Percentiles rank a stretch among this genome's conserved stretches.
phyloP scores from a whole-genome alignment of 2,329 filamentous ascomycete genomes.

The Fusarium euwallaceae region DNA sequence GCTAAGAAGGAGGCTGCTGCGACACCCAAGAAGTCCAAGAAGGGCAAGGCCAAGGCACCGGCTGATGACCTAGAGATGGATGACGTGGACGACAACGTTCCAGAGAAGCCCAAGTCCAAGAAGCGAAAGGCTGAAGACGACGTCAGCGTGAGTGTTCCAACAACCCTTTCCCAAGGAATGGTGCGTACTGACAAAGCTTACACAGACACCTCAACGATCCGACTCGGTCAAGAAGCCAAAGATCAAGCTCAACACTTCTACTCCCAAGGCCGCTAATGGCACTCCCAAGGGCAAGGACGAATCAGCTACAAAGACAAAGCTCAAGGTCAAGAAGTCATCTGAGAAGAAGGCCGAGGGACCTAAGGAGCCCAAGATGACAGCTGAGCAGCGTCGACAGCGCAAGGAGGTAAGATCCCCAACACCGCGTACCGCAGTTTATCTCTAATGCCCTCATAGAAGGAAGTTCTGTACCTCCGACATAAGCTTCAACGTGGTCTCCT shows the following conservation, averaged over 20 bases:
- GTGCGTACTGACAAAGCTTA: slow-evolving; percentile 27
- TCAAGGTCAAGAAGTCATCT: slow-evolving; percentile 67
- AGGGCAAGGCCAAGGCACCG: slow-evolving; percentile 64
- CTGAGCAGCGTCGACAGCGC: slow-evolving; percentile 69
- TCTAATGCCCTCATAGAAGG: slow-evolving; percentile 66
- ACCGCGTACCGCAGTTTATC: background rate
- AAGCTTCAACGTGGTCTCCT: slow-evolving; percentile 95
- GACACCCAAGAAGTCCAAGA: slow-evolving; percentile 58
- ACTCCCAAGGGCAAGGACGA: slow-evolving; percentile 67
- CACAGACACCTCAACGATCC: slow-evolving; percentile 67
- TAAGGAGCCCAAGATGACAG: slow-evolving; percentile 70
- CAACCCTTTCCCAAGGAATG: background rate
- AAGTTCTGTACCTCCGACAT: slow-evolving; percentile 93
- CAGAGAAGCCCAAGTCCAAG: slow-evolving; percentile 73
- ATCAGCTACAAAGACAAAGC: slow-evolving; percentile 65
- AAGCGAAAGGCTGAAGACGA: slow-evolving; percentile 92
- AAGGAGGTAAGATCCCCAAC: slow-evolving; percentile 65
- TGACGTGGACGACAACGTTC: slow-evolving; percentile 67
- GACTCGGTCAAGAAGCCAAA: slow-evolving; percentile 77
- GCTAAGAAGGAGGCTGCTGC: slow-evolving; percentile 59
- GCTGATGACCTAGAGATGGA: slow-evolving; percentile 73
- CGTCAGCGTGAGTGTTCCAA: slow-evolving; percentile 59
- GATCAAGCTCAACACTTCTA: slow-evolving; percentile 72
- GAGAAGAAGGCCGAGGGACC: slow-evolving; percentile 68
- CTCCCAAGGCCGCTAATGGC: slow-evolving; percentile 33